Conservation (phyloP, 139 green algal genomes). For the Picochlorum sp. region DNA sequence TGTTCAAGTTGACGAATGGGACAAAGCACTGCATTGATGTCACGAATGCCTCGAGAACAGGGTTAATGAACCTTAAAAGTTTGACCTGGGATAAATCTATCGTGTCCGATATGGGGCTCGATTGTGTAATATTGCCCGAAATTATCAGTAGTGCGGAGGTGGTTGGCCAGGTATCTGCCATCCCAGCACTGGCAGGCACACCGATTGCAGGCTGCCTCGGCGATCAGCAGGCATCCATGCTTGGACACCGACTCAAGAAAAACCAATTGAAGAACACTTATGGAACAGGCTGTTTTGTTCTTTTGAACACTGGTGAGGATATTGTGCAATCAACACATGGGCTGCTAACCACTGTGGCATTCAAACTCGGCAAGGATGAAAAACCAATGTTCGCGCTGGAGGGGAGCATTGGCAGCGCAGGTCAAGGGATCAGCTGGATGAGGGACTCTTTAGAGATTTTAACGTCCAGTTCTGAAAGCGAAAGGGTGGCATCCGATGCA, state of each 20-base stretch:
- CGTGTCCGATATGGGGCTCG: constrained; percentile 55
- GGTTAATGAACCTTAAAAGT: constrained; percentile 81
- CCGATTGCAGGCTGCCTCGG: constrained; percentile 88
- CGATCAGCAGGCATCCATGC: constrained; percentile 88
- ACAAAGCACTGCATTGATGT: constrained; percentile 84
- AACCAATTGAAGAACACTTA: constrained; percentile 96
- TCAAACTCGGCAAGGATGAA: constrained; percentile 62
- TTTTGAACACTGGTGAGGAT: constrained; percentile 83
- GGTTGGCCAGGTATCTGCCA: constrained; percentile 31
- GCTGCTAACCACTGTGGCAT: constrained; percentile 85
- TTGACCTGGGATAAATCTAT: constrained; percentile 65
- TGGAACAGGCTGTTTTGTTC: constrained; percentile 93
- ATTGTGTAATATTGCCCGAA: constrained; percentile 51
- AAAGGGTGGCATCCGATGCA: constrained; percentile 44
- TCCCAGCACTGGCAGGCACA: constrained; percentile 46
- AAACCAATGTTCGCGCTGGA: constrained; percentile 79
- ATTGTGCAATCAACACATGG: constrained; percentile 68
- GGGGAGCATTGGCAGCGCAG: constrained; percentile 74
- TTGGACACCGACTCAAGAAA: constrained; percentile 78
- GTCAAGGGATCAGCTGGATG: constrained; percentile 76
- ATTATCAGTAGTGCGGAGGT: constrained; percentile 77
- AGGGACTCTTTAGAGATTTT: constrained; percentile 77
- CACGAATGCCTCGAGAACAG: constrained; percentile 84
- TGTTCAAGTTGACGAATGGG: constrained; percentile 86
- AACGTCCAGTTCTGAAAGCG: constrained; percentile 30